Base-by-base conservation (phyloP, 2,329 filamentous ascomycete species). In the Allantophomopsis lycopodina region DNA sequence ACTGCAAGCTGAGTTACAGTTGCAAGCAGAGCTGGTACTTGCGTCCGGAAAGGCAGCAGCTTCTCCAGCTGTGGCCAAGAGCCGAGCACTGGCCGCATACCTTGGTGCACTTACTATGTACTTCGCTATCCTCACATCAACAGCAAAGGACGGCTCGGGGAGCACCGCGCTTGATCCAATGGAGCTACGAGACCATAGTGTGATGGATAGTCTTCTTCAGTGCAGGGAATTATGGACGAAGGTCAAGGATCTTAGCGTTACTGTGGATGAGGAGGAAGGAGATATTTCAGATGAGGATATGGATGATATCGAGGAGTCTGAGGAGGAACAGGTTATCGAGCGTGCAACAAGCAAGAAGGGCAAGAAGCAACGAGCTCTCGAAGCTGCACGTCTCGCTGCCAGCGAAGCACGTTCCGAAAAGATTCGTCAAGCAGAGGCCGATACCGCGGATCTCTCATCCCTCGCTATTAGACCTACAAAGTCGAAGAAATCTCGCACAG, bases 41-140 rank as follows among this genome's bases (percentile, higher is more conserved):
- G 31, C 35, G 7, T 18, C 28, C 7, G 36, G 23, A 7, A 32
- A 31, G 20, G 20, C 21, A 4, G n/a, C 4, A 15, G 30, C 40
- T 6, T 30, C 37, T 12, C 57, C 80, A n/a, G 64, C 73, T 16
- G 66, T 78, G 7, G 68, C 85, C 42, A 91, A 89, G 57, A 79
- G 83, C 55, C 79, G 85, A 58, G 77, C 88, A 10, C 66, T 94
- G 32, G 80, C 84, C 5, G 84, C 87, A 43, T 96, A 98, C 55
- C 67, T 96, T 17, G 86, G 83, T 34, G 73, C 85, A 1, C 68
- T 98, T 48, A 80, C 83, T 37, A 88, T 94, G 76, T 98, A 98
- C 60, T 94, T 98, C 58, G 84, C 88, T 31, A 73, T 96, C 30
- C 64, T 98, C n/a, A 85, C 86, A 10, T 94, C 86, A 0, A 79